These are phyloP conservation scores for Thelephora ganbajun DNA, from an alignment of 768 basidiomycete genomes.

Conservation along the genomic window DNA sequence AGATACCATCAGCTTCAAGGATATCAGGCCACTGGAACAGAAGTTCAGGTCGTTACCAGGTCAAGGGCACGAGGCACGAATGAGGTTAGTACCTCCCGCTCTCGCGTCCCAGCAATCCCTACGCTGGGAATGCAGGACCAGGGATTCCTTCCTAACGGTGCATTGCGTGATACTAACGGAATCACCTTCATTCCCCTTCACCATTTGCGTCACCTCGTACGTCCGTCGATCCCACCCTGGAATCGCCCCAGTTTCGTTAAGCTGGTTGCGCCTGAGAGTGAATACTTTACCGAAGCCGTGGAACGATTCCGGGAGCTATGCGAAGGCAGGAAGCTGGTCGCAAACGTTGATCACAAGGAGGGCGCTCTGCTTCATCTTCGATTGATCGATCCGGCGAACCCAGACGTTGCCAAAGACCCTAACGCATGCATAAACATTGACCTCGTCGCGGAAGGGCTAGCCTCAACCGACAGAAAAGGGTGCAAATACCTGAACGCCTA, in stretches of 20 bases:
- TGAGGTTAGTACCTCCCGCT: conserved; percentile 34
- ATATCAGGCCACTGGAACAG: conserved; percentile 78
- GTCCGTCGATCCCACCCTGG: not conserved
- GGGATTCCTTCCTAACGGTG: too few relatives aligned
- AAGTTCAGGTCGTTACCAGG: conserved; percentile 84
- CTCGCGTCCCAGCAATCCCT: not conserved
- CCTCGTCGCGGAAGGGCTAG: conserved; percentile 79
- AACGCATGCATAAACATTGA: conserved; percentile 78
- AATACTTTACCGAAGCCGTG: conserved; percentile 76
- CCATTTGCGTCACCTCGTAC: too few relatives aligned
- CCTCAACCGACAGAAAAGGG: conserved; percentile 61
- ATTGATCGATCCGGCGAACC: conserved; percentile 80
- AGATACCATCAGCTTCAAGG: conserved; percentile 69
- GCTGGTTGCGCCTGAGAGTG: conserved; percentile 65
- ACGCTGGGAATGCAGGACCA: not conserved
- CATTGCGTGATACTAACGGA: too few relatives aligned
- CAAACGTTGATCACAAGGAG: conserved; percentile 86
- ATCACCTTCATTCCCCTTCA: not conserved
- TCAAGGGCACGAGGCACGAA: conserved; percentile 88
- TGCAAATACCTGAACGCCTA: conserved; percentile 64
- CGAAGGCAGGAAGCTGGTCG: conserved; percentile 91
- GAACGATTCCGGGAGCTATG: conserved; percentile 76
- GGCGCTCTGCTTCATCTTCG: conserved; percentile 71
- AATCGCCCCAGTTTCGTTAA: conserved; percentile 59
- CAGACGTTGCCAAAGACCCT: conserved; percentile 51